These are phyloP conservation scores for Neurospora sp. DNA, from an alignment of 495 filamentous ascomycete species.

Conservation along the genomic window DNA sequence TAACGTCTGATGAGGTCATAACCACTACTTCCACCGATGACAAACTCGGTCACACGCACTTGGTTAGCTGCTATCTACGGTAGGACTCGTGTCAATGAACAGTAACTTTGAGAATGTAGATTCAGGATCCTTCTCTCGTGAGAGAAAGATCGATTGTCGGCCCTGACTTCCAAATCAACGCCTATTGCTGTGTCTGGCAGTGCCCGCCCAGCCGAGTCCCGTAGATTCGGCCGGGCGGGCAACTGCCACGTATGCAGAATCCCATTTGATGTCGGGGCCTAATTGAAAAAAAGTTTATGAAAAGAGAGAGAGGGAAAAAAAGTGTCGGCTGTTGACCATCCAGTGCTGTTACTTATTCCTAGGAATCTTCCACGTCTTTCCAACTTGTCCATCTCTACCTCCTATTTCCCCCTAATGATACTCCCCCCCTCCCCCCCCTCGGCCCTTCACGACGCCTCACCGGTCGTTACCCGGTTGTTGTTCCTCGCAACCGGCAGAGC, in stretches of 20 bases:
- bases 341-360: neutral
- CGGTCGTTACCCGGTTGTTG: neutral
- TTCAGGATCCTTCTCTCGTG: neutral
- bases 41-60: neutral
- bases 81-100: neutral
- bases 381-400: neutral
- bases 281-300: neutral
- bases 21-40: neutral
- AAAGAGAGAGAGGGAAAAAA: neutral
- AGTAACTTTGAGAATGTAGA: neutral
- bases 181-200: neutral
- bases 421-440: neutral
- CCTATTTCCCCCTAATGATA: neutral
- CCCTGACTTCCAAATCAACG: neutral
- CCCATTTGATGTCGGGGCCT: neutral
- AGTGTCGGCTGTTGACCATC: neutral
- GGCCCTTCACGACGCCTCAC: neutral
- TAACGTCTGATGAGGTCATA: neutral
- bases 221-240: too few relatives aligned
- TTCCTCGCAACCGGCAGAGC: neutral
- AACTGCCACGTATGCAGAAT: neutral
- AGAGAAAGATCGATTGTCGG: neutral
- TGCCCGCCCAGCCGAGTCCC: neutral
- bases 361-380: neutral
- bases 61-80: neutral